Conservation (phyloP, 177 flowering plant genomes). For the Vitis hybrid region DNA sequence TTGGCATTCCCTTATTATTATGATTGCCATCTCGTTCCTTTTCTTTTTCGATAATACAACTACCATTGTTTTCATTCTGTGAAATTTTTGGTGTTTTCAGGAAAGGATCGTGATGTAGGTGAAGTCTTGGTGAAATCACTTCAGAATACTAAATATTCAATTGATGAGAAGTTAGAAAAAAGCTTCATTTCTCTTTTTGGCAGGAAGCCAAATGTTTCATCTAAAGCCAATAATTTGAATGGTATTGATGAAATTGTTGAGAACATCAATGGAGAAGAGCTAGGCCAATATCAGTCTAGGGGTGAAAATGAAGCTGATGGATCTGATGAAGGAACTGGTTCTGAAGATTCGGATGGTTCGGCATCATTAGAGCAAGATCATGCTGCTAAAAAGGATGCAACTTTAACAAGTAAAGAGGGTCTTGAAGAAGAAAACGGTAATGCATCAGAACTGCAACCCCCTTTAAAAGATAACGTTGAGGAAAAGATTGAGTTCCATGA, state of each 20-base stretch:
- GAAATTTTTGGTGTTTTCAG: conserved; percentile 31
- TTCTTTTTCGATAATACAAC: background rate
- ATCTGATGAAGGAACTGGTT: conserved; percentile 28
- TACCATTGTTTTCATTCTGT: background rate
- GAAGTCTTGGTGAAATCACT: conserved; percentile 75
- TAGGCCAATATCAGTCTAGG: too few relatives aligned
- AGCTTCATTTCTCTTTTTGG: conserved; percentile 64
- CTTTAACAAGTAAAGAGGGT: conserved; percentile 14
- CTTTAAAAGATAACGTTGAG: conserved; percentile 20
- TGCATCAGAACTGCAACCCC: conserved; percentile 11
- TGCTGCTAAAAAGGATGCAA: conserved; percentile 13
- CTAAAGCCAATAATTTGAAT: conserved; percentile 28
- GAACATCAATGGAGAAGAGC: conserved; percentile 18
- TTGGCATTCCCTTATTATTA: too few relatives aligned
- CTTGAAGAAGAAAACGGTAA: conserved; percentile 31
- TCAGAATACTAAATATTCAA: conserved; percentile 74
- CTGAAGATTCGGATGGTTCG: conserved; percentile 31
- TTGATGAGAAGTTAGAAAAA: conserved; percentile 80
- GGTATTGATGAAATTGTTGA: conserved; percentile 21
- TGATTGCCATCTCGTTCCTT: background rate
- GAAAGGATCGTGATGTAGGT: conserved; percentile 72
- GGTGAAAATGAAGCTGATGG: too few relatives aligned
- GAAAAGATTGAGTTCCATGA: conserved; percentile 60
- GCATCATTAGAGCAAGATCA: conserved; percentile 39
- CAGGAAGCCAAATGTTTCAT: conserved; percentile 34